Base-by-base conservation (phyloP, 2,329 filamentous ascomycete species). In the Pseudogymnoascus verrucosus region DNA sequence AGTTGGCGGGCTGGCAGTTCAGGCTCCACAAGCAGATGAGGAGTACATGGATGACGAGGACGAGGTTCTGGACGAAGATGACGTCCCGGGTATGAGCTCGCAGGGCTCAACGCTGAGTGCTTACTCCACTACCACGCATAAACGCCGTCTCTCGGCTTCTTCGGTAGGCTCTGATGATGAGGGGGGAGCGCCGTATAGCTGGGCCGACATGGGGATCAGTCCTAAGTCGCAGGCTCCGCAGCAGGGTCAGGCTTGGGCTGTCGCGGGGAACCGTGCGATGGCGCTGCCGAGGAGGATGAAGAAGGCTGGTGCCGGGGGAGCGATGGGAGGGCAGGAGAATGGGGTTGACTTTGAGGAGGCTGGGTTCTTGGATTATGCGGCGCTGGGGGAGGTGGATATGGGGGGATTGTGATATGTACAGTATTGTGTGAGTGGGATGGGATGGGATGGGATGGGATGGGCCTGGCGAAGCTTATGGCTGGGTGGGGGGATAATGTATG, bases 1-100 rank as follows among this genome's bases (percentile, higher is more conserved):
- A 71, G 80, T 90, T 63, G 90, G 89, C 40, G 89, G 89, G 0
- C 76, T 88, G 44, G 82, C 82, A 31, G 78, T 82, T 28, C 88
- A 91, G 12, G 64, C 57, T 28, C 59, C 64, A 19, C 61, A 65
- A 37, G 66, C 67, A 21, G 71, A 70, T 5, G 66, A 76, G 14
- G 77, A 72, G 36, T 78, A 80, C 4, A 78, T 81, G 1, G 78
- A 79, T 5, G 77, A 78, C 1, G 75, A 69, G 6, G 70, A 73
- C 7, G 70, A 69, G 14, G 63, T 71, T 11, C 71, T 70, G 68
- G 64, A 70, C 26, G 70, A 73, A 37, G 68, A 69, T 47, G 67
- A 66, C 5, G 65, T 67, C 7, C 68, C 68, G 5, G 64, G 65
- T 7, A 57, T 69, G n/a, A 73, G 71, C 64, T 60, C 42, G 14